These are phyloP conservation scores for Wilhelminamyces savonicus DNA, from an alignment of 805 yeast genomes.

Conservation along the genomic window DNA sequence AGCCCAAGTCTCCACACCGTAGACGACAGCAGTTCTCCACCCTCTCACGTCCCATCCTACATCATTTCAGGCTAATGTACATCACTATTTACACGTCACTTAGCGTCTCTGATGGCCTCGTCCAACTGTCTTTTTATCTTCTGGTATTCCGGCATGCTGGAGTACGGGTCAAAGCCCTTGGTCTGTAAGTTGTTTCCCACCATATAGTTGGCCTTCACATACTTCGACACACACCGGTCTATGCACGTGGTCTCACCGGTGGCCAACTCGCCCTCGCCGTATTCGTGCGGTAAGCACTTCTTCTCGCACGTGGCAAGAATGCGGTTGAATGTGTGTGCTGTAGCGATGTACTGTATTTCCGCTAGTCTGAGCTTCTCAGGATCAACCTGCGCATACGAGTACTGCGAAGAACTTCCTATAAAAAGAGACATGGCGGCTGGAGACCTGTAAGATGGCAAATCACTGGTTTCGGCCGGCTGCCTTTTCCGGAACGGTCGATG, in stretches of 20 bases:
- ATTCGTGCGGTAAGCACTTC: conserved; percentile 83
- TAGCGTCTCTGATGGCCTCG: no score
- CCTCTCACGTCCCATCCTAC: no score
- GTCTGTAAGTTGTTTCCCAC: conserved; percentile 49
- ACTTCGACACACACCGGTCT: conserved; percentile 83
- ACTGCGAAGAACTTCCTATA: conserved; percentile 41
- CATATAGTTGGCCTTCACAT: conserved; percentile 62
- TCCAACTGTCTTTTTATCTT: conserved; percentile 11
- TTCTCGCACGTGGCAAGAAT: conserved; percentile 56
- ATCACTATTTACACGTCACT: no score
- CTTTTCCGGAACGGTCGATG: no score
- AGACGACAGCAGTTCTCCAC: no score
- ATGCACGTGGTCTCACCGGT: conserved; percentile 81
- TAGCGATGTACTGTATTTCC: conserved; percentile 61
- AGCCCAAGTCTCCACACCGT: no score
- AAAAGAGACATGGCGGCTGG: conserved; percentile 53
- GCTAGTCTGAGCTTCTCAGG: conserved; percentile 59
- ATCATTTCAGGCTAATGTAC: no score
- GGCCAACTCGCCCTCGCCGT: conserved; percentile 75
- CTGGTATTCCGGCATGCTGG: conserved; percentile 36
- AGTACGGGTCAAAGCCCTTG: conserved; percentile 38
- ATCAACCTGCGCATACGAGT: conserved; percentile 43
- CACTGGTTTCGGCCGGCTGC: no score
- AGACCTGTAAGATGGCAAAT: no score
- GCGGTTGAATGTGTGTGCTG: conserved; percentile 33